phyloP scores from a whole-genome alignment of 139 green algal species.

The Gonium pectorale region DNA sequence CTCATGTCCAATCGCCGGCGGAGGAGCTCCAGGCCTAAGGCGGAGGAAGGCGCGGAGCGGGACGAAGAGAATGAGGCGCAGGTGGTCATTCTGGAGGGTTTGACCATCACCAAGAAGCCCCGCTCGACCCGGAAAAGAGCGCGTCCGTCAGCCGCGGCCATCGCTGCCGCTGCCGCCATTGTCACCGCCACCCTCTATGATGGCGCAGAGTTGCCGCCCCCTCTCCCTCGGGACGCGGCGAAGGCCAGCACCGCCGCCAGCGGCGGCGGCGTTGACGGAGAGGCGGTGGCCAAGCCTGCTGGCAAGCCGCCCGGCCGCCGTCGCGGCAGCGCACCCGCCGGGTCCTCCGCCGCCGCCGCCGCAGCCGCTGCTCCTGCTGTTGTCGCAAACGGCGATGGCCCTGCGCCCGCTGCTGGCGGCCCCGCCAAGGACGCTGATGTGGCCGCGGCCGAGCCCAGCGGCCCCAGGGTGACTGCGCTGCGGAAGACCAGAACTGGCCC shows the following conservation, averaged over 20 bases:
- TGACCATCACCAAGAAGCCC: neutral
- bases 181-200: neutral
- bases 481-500: too few species aligned
- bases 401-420: too few species aligned
- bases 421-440: too few species aligned
- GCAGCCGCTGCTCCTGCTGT: neutral
- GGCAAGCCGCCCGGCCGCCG: too few species aligned
- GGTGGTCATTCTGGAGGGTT: neutral
- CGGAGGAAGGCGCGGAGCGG: neutral
- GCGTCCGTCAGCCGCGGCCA: constrained; percentile 10
- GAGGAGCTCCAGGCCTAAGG: neutral
- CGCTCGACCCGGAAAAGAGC: neutral
- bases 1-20: neutral
- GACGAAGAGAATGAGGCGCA: neutral
- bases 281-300: neutral
- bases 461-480: too few species aligned
- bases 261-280: neutral
- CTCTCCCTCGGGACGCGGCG: too few species aligned
- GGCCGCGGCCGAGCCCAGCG: too few species aligned
- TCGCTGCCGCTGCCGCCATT: constrained; percentile 1
- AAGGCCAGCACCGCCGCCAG: neutral
- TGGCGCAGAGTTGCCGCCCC: neutral
- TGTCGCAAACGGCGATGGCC: too few species aligned
- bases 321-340: neutral
- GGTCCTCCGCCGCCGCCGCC: neutral